Evolutionary conservation across 2,329 filamentous ascomycete genomes (phyloP).

Genomic region (Aspergillus sp.): DNA sequence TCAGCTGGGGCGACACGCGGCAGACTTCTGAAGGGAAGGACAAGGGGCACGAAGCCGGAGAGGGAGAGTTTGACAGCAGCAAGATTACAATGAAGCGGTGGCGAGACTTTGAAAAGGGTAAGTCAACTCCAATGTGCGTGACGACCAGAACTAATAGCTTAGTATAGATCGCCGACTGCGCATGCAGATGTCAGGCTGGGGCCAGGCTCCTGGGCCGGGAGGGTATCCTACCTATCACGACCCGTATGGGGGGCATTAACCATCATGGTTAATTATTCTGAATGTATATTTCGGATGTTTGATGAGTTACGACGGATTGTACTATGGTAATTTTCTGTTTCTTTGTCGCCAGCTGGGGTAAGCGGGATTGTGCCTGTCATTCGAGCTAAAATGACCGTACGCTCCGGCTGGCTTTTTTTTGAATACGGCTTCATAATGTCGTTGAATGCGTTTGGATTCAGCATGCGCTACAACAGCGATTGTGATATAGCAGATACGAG

Average conservation of each 20-base stretch:
- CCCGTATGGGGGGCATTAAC: constrained; percentile 41
- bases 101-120: constrained; percentile 88
- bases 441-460: too few species aligned
- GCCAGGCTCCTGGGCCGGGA: constrained; percentile 14
- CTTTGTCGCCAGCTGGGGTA: not conserved
- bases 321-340: not conserved
- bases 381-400: too few species aligned
- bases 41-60: constrained; percentile 77
- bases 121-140: constrained; percentile 19
- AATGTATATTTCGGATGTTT: constrained; percentile 3
- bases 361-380: too few species aligned
- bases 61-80: constrained; percentile 96
- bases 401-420: too few species aligned
- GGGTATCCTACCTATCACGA: constrained; percentile 38
- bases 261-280: not conserved
- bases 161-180: constrained; percentile 41
- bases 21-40: constrained; percentile 92
- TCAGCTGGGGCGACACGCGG: constrained; percentile 97
- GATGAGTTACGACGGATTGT: not conserved
- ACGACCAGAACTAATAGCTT: not conserved
- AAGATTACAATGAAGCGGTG: constrained; percentile 99
- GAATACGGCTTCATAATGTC: too few species aligned
- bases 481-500: too few species aligned
- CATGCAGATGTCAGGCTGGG: constrained; percentile 25
- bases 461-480: too few species aligned